Evolutionary conservation across 768 basidiomycete genomes (phyloP).

Genomic region (Polyporus arcularius): DNA sequence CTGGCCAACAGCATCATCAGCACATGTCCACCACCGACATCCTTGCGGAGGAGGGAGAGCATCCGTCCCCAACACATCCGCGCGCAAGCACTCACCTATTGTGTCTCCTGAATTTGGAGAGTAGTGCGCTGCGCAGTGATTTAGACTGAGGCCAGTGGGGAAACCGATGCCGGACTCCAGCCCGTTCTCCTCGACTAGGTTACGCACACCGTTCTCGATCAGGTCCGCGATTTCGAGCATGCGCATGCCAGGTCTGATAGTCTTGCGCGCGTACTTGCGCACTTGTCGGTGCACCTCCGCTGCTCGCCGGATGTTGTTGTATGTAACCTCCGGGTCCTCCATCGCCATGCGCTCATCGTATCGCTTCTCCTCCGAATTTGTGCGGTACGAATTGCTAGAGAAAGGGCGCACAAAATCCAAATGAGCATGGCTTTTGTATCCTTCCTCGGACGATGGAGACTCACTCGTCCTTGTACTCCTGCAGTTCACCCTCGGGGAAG

Average conservation of each 20-base stretch:
- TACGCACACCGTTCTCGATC: slow-evolving; percentile 90
- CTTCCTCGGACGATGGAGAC: slow-evolving; percentile 33
- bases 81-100: slow-evolving; percentile 50
- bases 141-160: slow-evolving; percentile 92
- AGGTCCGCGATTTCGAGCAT: slow-evolving; percentile 93
- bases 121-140: slow-evolving; percentile 96
- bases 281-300: slow-evolving; percentile 97
- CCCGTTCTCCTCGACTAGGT: slow-evolving; percentile 90
- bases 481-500: slow-evolving; percentile 90
- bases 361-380: slow-evolving; percentile 88
- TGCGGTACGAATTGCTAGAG: slow-evolving; percentile 83
- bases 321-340: slow-evolving; percentile 83
- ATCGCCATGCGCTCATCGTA: slow-evolving; percentile 76
- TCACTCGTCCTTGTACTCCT: slow-evolving; percentile 90
- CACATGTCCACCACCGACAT: neutral
- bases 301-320: slow-evolving; percentile 86
- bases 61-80: neutral
- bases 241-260: slow-evolving; percentile 89
- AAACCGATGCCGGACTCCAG: slow-evolving; percentile 89
- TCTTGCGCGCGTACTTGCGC: slow-evolving; percentile 75
- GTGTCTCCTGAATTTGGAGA: slow-evolving; percentile 94
- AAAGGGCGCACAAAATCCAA: no score
- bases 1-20: slow-evolving; percentile 39
- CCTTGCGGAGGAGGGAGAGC: slow-evolving; percentile 12
- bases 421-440: neutral